Conservation (phyloP, 225 moss, liverwort and hornwort genomes). For the Rhytidiadelphus loreus region DNA sequence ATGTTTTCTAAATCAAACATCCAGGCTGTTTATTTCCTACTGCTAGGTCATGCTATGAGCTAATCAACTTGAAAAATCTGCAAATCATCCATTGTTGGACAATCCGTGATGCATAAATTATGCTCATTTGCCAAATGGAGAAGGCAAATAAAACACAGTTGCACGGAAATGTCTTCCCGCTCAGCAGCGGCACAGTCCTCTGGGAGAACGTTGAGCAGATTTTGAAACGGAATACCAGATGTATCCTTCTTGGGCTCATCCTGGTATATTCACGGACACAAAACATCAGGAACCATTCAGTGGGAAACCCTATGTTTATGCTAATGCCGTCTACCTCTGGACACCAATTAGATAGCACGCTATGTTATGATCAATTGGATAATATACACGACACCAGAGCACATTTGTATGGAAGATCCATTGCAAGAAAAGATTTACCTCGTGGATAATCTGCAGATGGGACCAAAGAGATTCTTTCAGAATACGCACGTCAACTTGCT, state of each 20-base stretch:
- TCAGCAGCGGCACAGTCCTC: constrained; percentile 74
- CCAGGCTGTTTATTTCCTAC: not conserved
- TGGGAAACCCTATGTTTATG: not conserved
- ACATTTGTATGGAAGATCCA: not conserved
- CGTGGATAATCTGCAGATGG: constrained; percentile 47
- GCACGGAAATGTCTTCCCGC: constrained; percentile 83
- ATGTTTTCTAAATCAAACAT: not conserved
- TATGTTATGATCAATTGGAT: not conserved
- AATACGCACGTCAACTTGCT: constrained; percentile 85
- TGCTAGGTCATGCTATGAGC: not conserved
- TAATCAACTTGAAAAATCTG: constrained; percentile 46
- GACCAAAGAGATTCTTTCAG: constrained; percentile 83
- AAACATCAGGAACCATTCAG: not conserved
- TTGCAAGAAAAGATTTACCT: constrained; percentile 1
- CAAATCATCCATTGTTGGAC: constrained; percentile 76
- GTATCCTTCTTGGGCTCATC: constrained; percentile 19
- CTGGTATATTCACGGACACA: not conserved
- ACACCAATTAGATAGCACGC: not conserved
- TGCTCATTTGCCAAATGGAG: constrained; percentile 95
- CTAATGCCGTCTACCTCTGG: not conserved
- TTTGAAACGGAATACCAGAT: constrained; percentile 63
- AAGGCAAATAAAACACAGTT: constrained; percentile 87
- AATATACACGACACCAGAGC: not conserved
- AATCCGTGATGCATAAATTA: constrained; percentile 57
- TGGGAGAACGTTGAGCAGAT: constrained; percentile 59